Conservation (phyloP, 257 asterid species). For the Capsicum chinense region DNA sequence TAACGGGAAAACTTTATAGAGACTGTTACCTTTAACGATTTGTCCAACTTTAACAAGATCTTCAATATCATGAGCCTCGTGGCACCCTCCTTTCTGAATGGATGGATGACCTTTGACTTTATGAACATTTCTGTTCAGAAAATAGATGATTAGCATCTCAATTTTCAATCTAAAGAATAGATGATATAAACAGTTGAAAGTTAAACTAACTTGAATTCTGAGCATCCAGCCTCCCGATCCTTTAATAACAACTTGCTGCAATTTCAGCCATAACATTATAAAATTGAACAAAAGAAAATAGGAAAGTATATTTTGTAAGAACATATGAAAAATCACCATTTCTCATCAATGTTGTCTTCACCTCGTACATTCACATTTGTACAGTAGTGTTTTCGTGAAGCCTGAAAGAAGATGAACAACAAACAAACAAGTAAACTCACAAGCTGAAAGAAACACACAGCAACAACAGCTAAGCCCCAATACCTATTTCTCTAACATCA, state of each 20-base stretch:
- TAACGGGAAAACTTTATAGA: conserved; percentile 21
- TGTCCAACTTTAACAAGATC: conserved; percentile 96
- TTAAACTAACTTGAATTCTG: conserved; percentile 69
- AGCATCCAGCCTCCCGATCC: conserved; percentile 63
- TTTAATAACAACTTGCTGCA: conserved; percentile 84
- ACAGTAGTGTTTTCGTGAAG: conserved; percentile 89
- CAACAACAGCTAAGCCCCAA: not conserved
- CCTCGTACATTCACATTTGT: conserved; percentile 71
- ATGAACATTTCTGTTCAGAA: conserved; percentile 64
- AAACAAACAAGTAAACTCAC: conserved; percentile 23
- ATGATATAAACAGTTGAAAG: conserved; percentile 12
- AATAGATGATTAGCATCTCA: conserved; percentile 32
- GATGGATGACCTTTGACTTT: conserved; percentile 92
- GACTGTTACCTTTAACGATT: conserved; percentile 70
- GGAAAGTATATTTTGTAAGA: conserved; percentile 26
- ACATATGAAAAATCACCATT: conserved; percentile 62
- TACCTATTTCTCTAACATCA: no score
- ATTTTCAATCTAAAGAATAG: conserved; percentile 29
- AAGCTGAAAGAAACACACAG: conserved; percentile 21
- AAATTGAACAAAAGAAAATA: conserved; percentile 32
- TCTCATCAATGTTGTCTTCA: conserved; percentile 73
- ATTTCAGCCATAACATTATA: conserved; percentile 32
- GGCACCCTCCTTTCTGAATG: conserved; percentile 91
- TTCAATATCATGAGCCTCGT: conserved; percentile 97
- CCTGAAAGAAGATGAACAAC: conserved; percentile 54